Evolutionary conservation across 306 rosid species (phyloP).

Genomic region (Carpinus fangiana): DNA sequence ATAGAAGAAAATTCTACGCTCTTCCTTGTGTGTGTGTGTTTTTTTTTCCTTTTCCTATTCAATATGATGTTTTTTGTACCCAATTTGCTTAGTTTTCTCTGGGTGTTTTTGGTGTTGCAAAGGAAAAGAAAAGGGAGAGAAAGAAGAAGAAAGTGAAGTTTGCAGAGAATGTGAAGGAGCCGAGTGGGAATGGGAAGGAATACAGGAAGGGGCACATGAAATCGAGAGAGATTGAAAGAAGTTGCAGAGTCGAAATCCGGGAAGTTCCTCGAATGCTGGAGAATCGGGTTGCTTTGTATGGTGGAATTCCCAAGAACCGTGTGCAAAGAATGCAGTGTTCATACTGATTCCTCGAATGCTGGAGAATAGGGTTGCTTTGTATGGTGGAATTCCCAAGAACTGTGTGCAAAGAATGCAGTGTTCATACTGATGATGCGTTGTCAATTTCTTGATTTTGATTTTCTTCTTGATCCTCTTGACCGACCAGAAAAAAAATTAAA

Average conservation of each 20-base stretch:
- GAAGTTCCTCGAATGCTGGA: conserved; percentile 24
- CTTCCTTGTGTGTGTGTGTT: too few species aligned
- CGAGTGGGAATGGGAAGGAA: conserved; percentile 35
- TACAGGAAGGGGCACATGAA: conserved; percentile 35
- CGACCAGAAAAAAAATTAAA: conserved; percentile 5
- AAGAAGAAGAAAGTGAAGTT: conserved; percentile 67
- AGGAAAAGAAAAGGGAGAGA: conserved; percentile 46
- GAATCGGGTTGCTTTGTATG: conserved; percentile 49
- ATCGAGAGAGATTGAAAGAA: conserved; percentile 6
- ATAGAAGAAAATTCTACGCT: too few species aligned
- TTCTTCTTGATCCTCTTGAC: not conserved
- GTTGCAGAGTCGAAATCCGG: conserved; percentile 28
- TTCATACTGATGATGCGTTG: conserved; percentile 23
- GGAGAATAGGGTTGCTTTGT: conserved; percentile 46
- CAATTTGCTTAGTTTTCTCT: not conserved
- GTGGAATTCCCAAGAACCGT: conserved; percentile 49
- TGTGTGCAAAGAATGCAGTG: conserved; percentile 42
- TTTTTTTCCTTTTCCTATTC: too few species aligned
- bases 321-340: conserved; percentile 45
- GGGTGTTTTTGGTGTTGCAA: conserved; percentile 3
- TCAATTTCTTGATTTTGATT: not conserved
- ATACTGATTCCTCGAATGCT: conserved; percentile 28
- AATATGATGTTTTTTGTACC: too few species aligned
- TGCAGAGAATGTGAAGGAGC: conserved; percentile 65
- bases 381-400: conserved; percentile 48